Conservation (phyloP, 1,284 basidiomycete genomes). For the Trametes versicolor region DNA sequence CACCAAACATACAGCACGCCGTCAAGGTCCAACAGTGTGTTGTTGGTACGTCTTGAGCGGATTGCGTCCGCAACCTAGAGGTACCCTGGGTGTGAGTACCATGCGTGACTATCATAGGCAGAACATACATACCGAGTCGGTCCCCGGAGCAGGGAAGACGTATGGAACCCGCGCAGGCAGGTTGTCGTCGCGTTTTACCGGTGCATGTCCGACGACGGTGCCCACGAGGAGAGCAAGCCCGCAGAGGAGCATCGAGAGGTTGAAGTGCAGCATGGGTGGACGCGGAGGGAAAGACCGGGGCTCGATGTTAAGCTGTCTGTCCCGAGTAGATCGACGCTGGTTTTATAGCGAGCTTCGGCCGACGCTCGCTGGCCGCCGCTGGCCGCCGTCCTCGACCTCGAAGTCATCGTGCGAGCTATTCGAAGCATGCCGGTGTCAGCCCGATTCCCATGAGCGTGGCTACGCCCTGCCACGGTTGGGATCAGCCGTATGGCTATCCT, state of each 20-base stretch:
- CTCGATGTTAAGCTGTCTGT: background rate
- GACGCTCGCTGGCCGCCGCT: background rate
- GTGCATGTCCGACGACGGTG: slow-evolving; percentile 1
- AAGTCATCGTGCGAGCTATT: background rate
- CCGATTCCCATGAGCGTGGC: slow-evolving; percentile 7
- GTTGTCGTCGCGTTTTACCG: slow-evolving; percentile 31
- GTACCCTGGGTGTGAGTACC: background rate
- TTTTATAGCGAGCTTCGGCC: background rate
- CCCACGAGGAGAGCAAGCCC: slow-evolving; percentile 5
- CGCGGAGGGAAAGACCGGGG: background rate
- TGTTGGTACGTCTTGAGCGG: slow-evolving; percentile 33
- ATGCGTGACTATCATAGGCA: no score
- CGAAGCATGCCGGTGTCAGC: background rate
- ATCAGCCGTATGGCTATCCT: background rate
- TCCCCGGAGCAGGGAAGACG: slow-evolving; percentile 39
- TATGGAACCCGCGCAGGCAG: slow-evolving; percentile 42
- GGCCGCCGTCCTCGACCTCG: background rate
- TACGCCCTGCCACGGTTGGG: background rate
- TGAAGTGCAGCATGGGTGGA: slow-evolving; percentile 3
- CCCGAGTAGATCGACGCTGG: background rate
- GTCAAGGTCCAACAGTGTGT: slow-evolving; percentile 37
- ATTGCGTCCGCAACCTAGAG: slow-evolving; percentile 38
- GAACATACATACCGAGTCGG: slow-evolving; percentile 31
- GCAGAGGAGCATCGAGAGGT: slow-evolving; percentile 6
- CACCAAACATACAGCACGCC: slow-evolving; percentile 36